Percentiles rank a stretch among this genome's conserved stretches.
phyloP scores from a whole-genome alignment of 1,284 basidiomycete species.

The Sporisorium graminicola region DNA sequence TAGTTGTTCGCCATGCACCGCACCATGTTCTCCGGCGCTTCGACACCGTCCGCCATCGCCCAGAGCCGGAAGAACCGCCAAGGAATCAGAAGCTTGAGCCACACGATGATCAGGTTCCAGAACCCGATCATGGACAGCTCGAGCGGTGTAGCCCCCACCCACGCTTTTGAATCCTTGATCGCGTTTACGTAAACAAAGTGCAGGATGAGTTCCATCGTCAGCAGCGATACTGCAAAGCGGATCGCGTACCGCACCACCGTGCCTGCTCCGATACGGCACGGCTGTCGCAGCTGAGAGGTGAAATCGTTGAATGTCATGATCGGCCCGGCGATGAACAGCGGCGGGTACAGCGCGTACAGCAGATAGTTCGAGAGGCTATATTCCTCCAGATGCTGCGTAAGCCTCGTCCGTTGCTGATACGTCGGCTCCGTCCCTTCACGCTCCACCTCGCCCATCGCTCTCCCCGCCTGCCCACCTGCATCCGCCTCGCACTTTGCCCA shows the following conservation, averaged over 20 bases:
- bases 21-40: slow-evolving; percentile 98
- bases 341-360: slow-evolving; percentile 87
- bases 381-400: slow-evolving; percentile 68
- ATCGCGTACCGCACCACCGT: slow-evolving; percentile 75
- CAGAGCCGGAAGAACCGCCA: slow-evolving; percentile 98
- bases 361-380: slow-evolving; percentile 77
- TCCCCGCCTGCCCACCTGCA: slow-evolving; percentile 71
- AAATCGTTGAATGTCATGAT: slow-evolving; percentile 98
- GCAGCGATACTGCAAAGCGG: slow-evolving; percentile 79
- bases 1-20: slow-evolving; percentile 99
- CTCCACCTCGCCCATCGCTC: slow-evolving; percentile 15
- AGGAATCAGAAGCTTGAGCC: slow-evolving; percentile 97
- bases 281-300: slow-evolving; percentile 80
- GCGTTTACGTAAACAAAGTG: slow-evolving; percentile 98
- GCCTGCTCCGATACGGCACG: slow-evolving; percentile 33
- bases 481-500: slow-evolving; percentile 73
- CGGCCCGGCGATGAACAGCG: slow-evolving; percentile 94
- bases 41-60: slow-evolving; percentile 88
- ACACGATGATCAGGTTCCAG: slow-evolving; percentile 96
- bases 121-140: slow-evolving; percentile 94
- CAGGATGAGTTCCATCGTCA: slow-evolving; percentile 90
- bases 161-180: slow-evolving; percentile 87
- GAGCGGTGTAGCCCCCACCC: slow-evolving; percentile 78
- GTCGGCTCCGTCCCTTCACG: slow-evolving; percentile 23
- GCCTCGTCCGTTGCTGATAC: slow-evolving; percentile 39